These are phyloP conservation scores for Grammothele lineata DNA, from an alignment of 768 basidiomycete species.

Conservation along the genomic window DNA sequence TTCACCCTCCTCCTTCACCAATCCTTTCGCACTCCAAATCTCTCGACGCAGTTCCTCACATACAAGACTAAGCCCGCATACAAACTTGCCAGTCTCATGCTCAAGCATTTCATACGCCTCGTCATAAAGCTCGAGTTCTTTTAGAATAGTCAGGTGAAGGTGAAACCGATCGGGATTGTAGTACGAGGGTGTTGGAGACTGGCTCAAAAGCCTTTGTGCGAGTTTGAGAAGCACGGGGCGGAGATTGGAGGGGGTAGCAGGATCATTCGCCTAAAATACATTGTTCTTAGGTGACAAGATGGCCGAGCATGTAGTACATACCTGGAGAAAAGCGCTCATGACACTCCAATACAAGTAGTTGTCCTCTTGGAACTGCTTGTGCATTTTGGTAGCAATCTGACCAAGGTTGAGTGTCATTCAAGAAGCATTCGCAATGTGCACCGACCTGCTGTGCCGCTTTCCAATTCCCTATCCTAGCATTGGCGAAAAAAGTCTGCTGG, in stretches of 20 bases:
- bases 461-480: slow-evolving; percentile 77
- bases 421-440: background rate
- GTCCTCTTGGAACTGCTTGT: slow-evolving; percentile 80
- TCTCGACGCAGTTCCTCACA: slow-evolving; percentile 75
- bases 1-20: slow-evolving; percentile 56
- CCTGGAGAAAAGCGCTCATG: slow-evolving; percentile 78
- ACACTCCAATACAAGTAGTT: slow-evolving; percentile 82
- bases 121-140: slow-evolving; percentile 61
- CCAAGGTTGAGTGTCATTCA: background rate
- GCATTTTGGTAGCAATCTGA: slow-evolving; percentile 76
- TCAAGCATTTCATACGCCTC: slow-evolving; percentile 69
- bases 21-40: slow-evolving; percentile 56
- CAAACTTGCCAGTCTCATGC: slow-evolving; percentile 60
- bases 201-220: slow-evolving; percentile 67
- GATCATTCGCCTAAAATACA: slow-evolving; percentile 60
- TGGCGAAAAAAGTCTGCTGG: slow-evolving; percentile 81
- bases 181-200: slow-evolving; percentile 60
- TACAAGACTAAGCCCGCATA: slow-evolving; percentile 66
- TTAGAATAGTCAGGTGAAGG: slow-evolving; percentile 68
- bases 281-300: background rate
- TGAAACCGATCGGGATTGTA: slow-evolving; percentile 72
- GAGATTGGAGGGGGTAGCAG: slow-evolving; percentile 55
- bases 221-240: slow-evolving; percentile 69
- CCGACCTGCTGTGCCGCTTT: slow-evolving; percentile 79
- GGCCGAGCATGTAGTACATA: slow-evolving; percentile 19